These are phyloP conservation scores for Zostera marina DNA, from an alignment of 116 monocot species.

Conservation along the genomic window DNA sequence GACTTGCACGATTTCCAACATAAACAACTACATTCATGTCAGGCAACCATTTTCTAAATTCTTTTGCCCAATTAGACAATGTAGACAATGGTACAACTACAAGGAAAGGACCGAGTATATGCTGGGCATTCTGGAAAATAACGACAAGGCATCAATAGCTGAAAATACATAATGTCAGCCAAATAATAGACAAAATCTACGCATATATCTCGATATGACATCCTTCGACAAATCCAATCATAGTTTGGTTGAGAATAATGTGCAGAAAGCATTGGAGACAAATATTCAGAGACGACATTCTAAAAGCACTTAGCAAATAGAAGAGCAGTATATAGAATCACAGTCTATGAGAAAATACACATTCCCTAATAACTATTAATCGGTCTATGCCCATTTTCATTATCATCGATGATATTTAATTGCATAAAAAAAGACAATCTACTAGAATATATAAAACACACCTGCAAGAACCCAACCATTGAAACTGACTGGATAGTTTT, in stretches of 20 bases:
- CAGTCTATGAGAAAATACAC: too few relatives aligned
- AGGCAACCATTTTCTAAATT: constrained; percentile 95
- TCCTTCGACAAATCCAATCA: too few relatives aligned
- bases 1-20: constrained; percentile 96
- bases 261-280: too few relatives aligned
- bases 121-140: constrained; percentile 69
- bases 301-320: too few relatives aligned
- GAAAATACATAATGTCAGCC: constrained; percentile 5
- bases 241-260: too few relatives aligned
- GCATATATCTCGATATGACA: too few relatives aligned
- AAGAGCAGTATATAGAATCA: too few relatives aligned
- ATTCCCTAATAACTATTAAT: too few relatives aligned
- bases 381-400: too few relatives aligned
- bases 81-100: constrained; percentile 95
- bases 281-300: too few relatives aligned
- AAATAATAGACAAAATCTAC: constrained; percentile 1
- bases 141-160: neutral
- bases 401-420: too few relatives aligned
- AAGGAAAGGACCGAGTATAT: constrained; percentile 93
- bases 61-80: constrained; percentile 92
- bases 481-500: constrained; percentile 98
- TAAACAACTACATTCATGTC: constrained; percentile 89
- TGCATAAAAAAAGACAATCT: neutral
- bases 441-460: constrained; percentile 6
- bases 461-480: constrained; percentile 94